Conservation (phyloP, 768 basidiomycete genomes). For the Rhizopogon vinicolor region DNA sequence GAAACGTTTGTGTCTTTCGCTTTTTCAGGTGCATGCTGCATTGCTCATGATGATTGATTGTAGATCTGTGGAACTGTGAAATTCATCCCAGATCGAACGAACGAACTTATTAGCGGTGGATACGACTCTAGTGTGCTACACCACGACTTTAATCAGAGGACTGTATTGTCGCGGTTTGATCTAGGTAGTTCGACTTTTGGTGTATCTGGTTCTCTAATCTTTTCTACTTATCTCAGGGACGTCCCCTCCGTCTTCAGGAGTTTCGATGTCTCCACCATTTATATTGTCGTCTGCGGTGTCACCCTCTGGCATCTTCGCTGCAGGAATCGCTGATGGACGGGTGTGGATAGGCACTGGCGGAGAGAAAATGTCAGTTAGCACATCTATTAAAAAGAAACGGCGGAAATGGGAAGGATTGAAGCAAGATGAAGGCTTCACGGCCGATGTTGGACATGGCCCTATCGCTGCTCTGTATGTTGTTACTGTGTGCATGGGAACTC, state of each 20-base stretch:
- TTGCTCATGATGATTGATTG: constrained; percentile 4
- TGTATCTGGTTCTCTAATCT: neutral
- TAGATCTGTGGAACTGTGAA: constrained; percentile 69
- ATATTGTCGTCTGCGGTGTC: constrained; percentile 61
- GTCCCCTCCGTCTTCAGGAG: constrained; percentile 37
- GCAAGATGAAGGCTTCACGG: constrained; percentile 36
- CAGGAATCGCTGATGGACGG: constrained; percentile 73
- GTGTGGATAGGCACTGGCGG: constrained; percentile 68
- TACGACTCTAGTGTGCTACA: constrained; percentile 70
- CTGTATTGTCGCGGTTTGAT: constrained; percentile 51
- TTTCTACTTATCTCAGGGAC: constrained; percentile 24
- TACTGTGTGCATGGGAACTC: constrained; percentile 1
- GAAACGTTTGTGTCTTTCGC: constrained; percentile 40
- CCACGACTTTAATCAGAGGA: constrained; percentile 56
- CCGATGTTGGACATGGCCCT: constrained; percentile 66
- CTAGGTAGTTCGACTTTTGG: constrained; percentile 38
- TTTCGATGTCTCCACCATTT: constrained; percentile 72
- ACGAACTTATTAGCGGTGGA: constrained; percentile 73
- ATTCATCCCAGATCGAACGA: constrained; percentile 68
- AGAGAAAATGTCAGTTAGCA: constrained; percentile 36
- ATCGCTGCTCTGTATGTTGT: constrained; percentile 58
- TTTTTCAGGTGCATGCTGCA: neutral
- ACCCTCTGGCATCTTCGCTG: constrained; percentile 54
- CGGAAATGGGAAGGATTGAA: constrained; percentile 74
- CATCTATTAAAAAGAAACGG: constrained; percentile 41